Evolutionary conservation across 1,284 basidiomycete species (phyloP), one percentile per base, ranked within the genome.

Genomic region (Sporisorium reilianum): DNA sequence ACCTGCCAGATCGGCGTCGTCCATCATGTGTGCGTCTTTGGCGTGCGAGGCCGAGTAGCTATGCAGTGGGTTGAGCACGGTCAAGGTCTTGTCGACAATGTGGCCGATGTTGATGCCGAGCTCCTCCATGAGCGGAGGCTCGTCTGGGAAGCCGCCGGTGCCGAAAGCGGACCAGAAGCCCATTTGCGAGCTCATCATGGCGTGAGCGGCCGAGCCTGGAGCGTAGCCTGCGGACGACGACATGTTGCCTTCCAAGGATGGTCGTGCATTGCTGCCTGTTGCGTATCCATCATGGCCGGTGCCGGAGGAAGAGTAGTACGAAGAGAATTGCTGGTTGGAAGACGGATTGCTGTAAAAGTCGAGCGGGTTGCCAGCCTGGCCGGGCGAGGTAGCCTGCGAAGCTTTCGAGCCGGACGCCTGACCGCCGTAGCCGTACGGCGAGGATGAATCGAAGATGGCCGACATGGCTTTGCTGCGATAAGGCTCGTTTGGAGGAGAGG

Each of bases 61-160:
- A 71, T 90, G 89, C 28, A 98, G 87, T 1, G 97, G 97, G 81
- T 98, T 98, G 62, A 99, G 90, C 4, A 99, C 97, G 0, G 97
- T 94, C 86, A 96, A 87, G 16, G 94, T 93, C 87, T 99, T 99
- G 67, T 91, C 91, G 50, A 93, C 89, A 85, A 99, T 97, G 85
- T 99, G 97, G 41, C 91, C 90, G 79, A 98, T 95, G 86, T 99
- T 98, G 85, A 99, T 95, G 48, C 96, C 97, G 28, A 99, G 90
- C 85, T 99, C 96, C 48, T 84, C 83, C 80, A 84, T 80, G 54
- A 84, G 69, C 32, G 76, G 60, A 12, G 83, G 83, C 54, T 84
- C 83, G 53, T 81, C 83, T 7, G 83, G 83, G 40, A 81, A 79
- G 9, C 80, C 82, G n/a, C 82, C 82, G 1, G 83, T 84, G 48